These are phyloP conservation scores for Cordyceps farinosa DNA, from an alignment of 2,329 filamentous ascomycete genomes.

Conservation along the genomic window DNA sequence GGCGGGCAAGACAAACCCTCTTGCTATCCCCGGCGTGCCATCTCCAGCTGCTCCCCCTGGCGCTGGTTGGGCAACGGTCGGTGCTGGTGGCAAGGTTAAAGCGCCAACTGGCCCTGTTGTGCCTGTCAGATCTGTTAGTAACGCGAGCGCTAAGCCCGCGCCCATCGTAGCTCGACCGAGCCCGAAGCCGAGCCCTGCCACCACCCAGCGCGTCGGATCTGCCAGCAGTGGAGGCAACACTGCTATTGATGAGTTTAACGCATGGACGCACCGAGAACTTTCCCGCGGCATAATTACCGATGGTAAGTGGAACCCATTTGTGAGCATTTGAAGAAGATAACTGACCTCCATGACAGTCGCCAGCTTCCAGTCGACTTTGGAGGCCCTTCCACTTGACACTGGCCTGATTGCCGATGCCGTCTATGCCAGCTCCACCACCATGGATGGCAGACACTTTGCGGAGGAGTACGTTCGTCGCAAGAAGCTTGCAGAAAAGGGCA, in stretches of 20 bases:
- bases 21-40: slow-evolving; percentile 30
- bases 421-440: slow-evolving; percentile 79
- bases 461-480: slow-evolving; percentile 92
- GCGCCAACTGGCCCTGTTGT: slow-evolving; percentile 58
- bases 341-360: slow-evolving; percentile 54
- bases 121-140: slow-evolving; percentile 44
- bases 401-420: slow-evolving; percentile 87
- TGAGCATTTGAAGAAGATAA: background rate
- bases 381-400: slow-evolving; percentile 70
- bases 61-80: slow-evolving; percentile 87
- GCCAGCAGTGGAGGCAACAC: slow-evolving; percentile 36
- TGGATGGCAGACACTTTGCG: slow-evolving; percentile 89
- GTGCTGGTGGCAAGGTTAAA: slow-evolving; percentile 89
- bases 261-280: slow-evolving; percentile 82
- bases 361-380: slow-evolving; percentile 72
- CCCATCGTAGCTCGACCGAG: slow-evolving; percentile 50
- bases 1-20: slow-evolving; percentile 63
- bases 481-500: slow-evolving; percentile 87
- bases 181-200: slow-evolving; percentile 41
- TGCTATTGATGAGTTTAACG: slow-evolving; percentile 88
- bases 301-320: slow-evolving; percentile 39
- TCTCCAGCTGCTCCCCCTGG: slow-evolving; percentile 39
- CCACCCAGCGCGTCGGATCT: slow-evolving; percentile 20
- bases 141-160: slow-evolving; percentile 38
- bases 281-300: slow-evolving; percentile 64